Evolutionary conservation across 805 yeast genomes (phyloP), one percentile per base, ranked within the genome.

Genomic region (Saccharomycopsis babjevae): DNA sequence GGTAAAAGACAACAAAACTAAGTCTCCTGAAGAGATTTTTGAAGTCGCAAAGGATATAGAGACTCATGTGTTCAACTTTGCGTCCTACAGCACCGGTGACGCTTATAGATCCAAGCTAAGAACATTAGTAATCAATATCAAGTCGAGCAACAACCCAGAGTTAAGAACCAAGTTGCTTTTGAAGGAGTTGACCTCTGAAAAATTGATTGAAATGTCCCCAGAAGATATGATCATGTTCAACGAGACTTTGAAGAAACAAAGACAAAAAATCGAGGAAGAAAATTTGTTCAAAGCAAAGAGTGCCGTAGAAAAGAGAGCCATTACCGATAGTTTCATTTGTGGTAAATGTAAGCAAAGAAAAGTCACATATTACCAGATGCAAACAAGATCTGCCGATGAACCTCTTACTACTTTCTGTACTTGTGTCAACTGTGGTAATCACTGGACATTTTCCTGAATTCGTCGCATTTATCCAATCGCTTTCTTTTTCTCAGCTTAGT

Each of bases 341-440:
- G 97, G 98, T 57, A 94, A 93, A 73, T 94, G 99, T 82, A 94
- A 93, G 75, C 93, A 91, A 72, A 91, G 92, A 80, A 91, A 90
- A 77, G 99, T 94, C 50, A 88, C 96, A 67, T 94, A 94, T 73
- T 93, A 92, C 74, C 99, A 94, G 76, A 82, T 94, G 86, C 99
- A 94, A 78, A 94, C 99, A 39, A 81, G 99, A 74, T 89, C 97
- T 61, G 99, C 99, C 20, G 99, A 94, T 83, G 99, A 94, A 75
- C 99, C 99, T 62, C 81, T 94, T 69, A 94, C 99, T 7, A 94
- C 99, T 1, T 94, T 94, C 72, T 94, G 99, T 77, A 92, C 97
- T 3, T 94, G 99, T 77, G 97, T 92, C 70, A 89, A 83, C 66
- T 94, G 99, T 77, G 98, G 98, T 65, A 90, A 94, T 71, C 83